These are phyloP conservation scores for Podospora didyma DNA, from an alignment of 495 filamentous ascomycete genomes.

Conservation along the genomic window DNA sequence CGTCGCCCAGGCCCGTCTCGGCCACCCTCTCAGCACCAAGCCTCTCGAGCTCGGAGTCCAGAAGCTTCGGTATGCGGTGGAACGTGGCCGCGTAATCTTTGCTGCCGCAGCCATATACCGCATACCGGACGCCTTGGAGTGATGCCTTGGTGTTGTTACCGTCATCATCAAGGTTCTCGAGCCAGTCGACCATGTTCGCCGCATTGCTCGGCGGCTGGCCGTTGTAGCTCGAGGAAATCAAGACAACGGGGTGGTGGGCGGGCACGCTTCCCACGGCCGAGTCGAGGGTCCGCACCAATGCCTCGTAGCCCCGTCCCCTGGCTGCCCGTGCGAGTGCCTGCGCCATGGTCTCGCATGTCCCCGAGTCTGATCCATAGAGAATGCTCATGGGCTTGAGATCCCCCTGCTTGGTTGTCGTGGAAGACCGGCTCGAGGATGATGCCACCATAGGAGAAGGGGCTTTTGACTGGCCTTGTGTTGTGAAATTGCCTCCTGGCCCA, in stretches of 20 bases:
- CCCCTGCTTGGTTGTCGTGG: background rate
- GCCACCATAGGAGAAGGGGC: no score
- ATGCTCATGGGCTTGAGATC: conserved; percentile 50
- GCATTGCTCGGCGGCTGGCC: conserved; percentile 68
- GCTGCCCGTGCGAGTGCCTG: conserved; percentile 51
- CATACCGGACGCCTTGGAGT: conserved; percentile 45
- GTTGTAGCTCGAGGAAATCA: conserved; percentile 58
- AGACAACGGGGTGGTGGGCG: conserved; percentile 53
- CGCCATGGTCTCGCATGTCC: conserved; percentile 64
- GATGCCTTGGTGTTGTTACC: background rate
- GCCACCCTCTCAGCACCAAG: conserved; percentile 28
- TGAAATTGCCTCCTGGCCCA: no score
- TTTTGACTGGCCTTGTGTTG: no score
- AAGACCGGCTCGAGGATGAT: no score
- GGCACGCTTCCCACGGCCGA: conserved; percentile 33
- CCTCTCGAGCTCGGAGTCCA: conserved; percentile 45
- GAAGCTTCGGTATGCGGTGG: conserved; percentile 58
- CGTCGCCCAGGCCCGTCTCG: background rate
- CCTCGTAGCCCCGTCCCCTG: conserved; percentile 45
- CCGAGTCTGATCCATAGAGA: conserved; percentile 65
- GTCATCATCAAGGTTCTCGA: conserved; percentile 40
- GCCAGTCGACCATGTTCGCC: conserved; percentile 59
- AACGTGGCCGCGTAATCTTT: conserved; percentile 62
- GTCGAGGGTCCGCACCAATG: background rate
- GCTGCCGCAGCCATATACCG: conserved; percentile 55